A percentile compares a stretch with the other conserved stretches of the same genome.
These are phyloP conservation scores for Lyophyllum semitale DNA, from an alignment of 768 basidiomycete genomes.

Conservation along the genomic window DNA sequence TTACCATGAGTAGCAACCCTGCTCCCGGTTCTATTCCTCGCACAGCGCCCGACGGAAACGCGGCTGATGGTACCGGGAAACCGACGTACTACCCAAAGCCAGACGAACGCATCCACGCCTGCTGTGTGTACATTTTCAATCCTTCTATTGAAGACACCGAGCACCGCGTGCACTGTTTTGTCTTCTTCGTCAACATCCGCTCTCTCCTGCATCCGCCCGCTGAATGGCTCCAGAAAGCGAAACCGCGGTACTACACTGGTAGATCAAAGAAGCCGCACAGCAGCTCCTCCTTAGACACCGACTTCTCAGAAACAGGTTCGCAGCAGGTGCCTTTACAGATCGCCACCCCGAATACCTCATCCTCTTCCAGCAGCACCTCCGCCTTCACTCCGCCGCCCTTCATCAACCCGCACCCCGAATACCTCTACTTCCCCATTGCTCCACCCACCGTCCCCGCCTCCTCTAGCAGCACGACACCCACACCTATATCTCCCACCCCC, in stretches of 20 bases:
- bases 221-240: slow-evolving; percentile 10
- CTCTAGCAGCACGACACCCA: background rate
- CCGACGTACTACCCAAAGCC: slow-evolving; percentile 47
- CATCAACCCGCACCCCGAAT: background rate
- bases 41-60: slow-evolving; percentile 10
- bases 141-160: slow-evolving; percentile 35
- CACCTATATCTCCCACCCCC: background rate
- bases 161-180: slow-evolving; percentile 45
- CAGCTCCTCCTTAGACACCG: background rate
- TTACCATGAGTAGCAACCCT: slow-evolving; percentile 55
- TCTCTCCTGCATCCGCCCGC: slow-evolving; percentile 34
- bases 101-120: slow-evolving; percentile 52
- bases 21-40: slow-evolving; percentile 42
- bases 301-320: background rate
- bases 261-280: background rate
- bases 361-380: background rate
- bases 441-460: background rate
- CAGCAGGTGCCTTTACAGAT: background rate
- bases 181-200: slow-evolving; percentile 49
- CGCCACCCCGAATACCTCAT: background rate
- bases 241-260: slow-evolving; percentile 1
- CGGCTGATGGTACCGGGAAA: slow-evolving; percentile 16
- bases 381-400: background rate
- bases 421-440: background rate
- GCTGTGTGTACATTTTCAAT: slow-evolving; percentile 48